Conservation (phyloP, 139 green algal species). For the Diplosphaera chodatii region DNA sequence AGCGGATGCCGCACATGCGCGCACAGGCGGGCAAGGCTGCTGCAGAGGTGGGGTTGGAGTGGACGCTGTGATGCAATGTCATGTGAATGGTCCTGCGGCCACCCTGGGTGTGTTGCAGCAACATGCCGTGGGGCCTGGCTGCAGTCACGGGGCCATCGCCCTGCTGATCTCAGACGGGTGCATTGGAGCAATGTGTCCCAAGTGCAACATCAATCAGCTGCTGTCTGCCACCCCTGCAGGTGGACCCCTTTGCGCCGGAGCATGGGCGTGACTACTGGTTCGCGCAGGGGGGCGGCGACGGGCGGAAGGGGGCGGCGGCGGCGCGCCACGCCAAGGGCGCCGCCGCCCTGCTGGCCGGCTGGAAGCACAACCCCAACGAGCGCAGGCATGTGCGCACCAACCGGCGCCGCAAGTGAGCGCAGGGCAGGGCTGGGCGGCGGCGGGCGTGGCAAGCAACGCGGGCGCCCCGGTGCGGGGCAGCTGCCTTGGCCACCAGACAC, state of each 20-base stretch:
- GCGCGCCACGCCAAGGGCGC: conserved; percentile 13
- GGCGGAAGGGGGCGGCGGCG: not conserved
- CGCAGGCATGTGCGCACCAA: conserved; percentile 61
- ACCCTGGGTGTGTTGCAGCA: too few relatives aligned
- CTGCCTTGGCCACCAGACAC: too few relatives aligned
- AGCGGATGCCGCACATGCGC: conserved; percentile 38
- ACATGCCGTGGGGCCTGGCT: too few relatives aligned
- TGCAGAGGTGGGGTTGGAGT: not conserved
- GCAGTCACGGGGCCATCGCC: too few relatives aligned
- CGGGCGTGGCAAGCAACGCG: too few relatives aligned
- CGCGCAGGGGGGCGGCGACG: conserved; percentile 10
- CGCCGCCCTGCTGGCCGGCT: conserved; percentile 41
- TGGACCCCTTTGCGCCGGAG: conserved; percentile 73
- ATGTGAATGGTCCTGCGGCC: too few relatives aligned
- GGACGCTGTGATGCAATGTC: too few relatives aligned
- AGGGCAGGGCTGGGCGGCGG: not conserved
- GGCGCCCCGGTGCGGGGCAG: too few relatives aligned
- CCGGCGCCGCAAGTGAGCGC: conserved; percentile 34
- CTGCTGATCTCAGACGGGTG: too few relatives aligned
- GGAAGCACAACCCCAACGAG: conserved; percentile 84
- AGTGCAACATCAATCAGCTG: too few relatives aligned
- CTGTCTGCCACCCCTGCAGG: not conserved
- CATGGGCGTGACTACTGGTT: conserved; percentile 63
- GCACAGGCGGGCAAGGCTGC: conserved; percentile 10
- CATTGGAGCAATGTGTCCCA: too few relatives aligned